A percentile compares a stretch with the other conserved stretches of the same genome.
These are phyloP conservation scores for Podaxis mareebaensis DNA, from an alignment of 768 basidiomycete genomes.

Conservation along the genomic window DNA sequence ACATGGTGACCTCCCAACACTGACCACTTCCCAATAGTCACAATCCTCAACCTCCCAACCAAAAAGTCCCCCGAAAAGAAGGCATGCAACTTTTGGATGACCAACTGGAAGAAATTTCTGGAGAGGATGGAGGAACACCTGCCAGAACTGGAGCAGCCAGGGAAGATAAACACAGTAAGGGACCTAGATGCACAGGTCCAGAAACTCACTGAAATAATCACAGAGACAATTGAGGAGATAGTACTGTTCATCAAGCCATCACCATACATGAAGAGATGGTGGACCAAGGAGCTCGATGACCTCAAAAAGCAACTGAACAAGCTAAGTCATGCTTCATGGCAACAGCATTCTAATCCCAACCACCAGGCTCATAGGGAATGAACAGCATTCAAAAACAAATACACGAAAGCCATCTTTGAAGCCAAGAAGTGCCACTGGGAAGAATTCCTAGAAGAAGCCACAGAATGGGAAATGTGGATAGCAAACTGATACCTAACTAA, in stretches of 20 bases:
- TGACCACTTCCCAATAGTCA: conserved; percentile 44
- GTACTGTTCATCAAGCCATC: conserved; percentile 6
- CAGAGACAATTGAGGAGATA: conserved; percentile 6
- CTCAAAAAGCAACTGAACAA: conserved; percentile 19
- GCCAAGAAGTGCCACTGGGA: conserved; percentile 29
- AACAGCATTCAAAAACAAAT: conserved; percentile 16
- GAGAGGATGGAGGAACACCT: conserved; percentile 26
- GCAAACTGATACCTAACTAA: conserved; percentile 24
- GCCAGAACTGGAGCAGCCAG: conserved; percentile 15
- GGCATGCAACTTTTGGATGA: conserved; percentile 23
- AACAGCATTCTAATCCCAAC: neutral
- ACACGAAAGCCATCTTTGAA: conserved; percentile 17
- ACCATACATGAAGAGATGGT: conserved; percentile 22
- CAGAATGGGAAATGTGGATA: conserved; percentile 22
- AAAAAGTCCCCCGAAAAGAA: too few relatives aligned
- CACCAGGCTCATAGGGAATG: conserved; percentile 27
- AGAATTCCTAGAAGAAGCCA: conserved; percentile 28
- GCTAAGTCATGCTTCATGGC: neutral
- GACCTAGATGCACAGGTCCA: neutral
- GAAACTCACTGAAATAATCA: conserved; percentile 13
- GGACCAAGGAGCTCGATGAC: conserved; percentile 25
- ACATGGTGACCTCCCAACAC: conserved; percentile 22
- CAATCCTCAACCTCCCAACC: conserved; percentile 25
- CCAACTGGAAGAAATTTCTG: conserved; percentile 22
- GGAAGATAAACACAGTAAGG: conserved; percentile 6